Evolutionary conservation across 345 rosid genomes (phyloP).

Genomic region (Eucalyptus microcorys): DNA sequence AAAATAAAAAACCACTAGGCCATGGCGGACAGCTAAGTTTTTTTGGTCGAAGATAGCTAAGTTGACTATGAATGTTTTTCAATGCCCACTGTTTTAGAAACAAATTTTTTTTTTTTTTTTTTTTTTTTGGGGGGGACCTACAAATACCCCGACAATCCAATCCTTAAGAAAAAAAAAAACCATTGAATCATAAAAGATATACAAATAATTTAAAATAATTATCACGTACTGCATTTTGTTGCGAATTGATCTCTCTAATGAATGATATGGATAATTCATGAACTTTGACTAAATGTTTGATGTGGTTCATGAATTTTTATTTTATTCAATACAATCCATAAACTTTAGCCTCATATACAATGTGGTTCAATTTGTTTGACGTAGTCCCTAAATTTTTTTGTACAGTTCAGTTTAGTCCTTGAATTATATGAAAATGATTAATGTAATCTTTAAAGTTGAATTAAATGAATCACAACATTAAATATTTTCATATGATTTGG

Average conservation of each 20-base stretch:
- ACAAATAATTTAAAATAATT: background rate
- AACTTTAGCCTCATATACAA: accelerated
- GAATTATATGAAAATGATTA: too few species aligned
- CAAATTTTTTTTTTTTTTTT: background rate
- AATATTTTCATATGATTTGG: too few species aligned
- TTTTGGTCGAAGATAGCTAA: background rate
- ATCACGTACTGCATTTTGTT: accelerated
- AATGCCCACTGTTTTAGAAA: background rate
- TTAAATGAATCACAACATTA: too few species aligned
- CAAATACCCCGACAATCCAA: background rate
- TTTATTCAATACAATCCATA: too few species aligned
- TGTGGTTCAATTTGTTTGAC: too few species aligned
- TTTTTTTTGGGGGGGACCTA: accelerated
- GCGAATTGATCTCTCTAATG: background rate
- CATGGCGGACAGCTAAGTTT: background rate
- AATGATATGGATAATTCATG: too few species aligned
- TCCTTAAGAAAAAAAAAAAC: background rate
- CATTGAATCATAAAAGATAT: background rate
- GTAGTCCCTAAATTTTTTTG: too few species aligned
- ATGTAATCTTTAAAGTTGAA: too few species aligned
- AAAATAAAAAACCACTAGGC: background rate
- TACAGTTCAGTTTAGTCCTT: too few species aligned
- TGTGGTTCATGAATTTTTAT: too few species aligned
- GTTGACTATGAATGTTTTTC: background rate
- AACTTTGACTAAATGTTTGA: too few species aligned